Base-by-base conservation (phyloP, 345 rosid species). In the Acer yangbiense region DNA sequence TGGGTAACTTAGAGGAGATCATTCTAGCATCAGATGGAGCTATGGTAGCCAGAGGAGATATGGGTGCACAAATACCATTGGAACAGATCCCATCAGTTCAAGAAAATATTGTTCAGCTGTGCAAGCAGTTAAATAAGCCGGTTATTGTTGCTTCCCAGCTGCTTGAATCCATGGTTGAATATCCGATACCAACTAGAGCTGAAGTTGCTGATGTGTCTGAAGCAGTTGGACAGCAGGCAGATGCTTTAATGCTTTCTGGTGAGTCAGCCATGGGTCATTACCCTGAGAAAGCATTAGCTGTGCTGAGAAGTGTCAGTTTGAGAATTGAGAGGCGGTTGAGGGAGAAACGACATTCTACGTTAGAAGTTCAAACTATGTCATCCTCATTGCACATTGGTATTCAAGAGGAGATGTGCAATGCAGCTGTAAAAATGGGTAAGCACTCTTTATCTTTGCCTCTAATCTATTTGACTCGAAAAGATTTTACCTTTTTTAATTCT, bases 1-100 rank as follows among this genome's bases (percentile, higher is more conserved):
- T 89, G 78, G 80, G 64, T 74, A 86, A 84, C 76, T 86, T 89
- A 80, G 88, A 87, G 78, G 90, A 86, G 71, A 89, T 89, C 78
- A 75, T 89, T 78, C 74, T 7, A 66, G 90, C 90, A 82, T 80
- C 78, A 32, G 74, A 69, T 70, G 74, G 78, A 35, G 75, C 71
- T 25, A 80, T 80, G 83, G 76, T 80, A 8, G 79, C 79, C 21
- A 50, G 83, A 44, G 72, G 78, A 18, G 76, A 80, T 71, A 46
- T 80, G 61, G 83, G 83, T 43, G 79, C 75, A 20, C 71, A 71
- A 64, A 63, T 80, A 46, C 76, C 79, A 63, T 29, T 75, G 68
- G 83, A 80, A 61, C 75, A 69, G 62, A 68, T 75, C 12, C 83
- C 79, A 41, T 50, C 70, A 23, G 39, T 65, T 14, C 79, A 80